Percentiles rank a stretch among this genome's conserved stretches.
These are phyloP conservation scores for Protomyces arabidopsidicola DNA, from an alignment of 1,139 yeast species.

Conservation along the genomic window DNA sequence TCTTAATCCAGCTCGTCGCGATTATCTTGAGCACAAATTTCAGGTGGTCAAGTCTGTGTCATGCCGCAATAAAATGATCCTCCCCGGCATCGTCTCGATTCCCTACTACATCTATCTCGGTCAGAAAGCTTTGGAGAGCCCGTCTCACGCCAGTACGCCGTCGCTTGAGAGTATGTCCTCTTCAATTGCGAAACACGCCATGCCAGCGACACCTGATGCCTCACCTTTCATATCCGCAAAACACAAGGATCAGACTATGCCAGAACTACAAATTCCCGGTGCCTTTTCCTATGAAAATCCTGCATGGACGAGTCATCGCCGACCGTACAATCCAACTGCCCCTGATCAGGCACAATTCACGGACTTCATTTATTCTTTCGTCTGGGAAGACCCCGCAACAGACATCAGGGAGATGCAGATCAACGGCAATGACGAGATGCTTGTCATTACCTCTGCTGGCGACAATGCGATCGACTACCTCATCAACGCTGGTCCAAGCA, in stretches of 20 bases:
- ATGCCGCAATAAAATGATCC: constrained; percentile 50
- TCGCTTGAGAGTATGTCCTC: background rate
- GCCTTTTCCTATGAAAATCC: background rate
- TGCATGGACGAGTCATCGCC: constrained; percentile 46
- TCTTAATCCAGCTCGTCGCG: constrained; percentile 74
- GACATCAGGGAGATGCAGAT: constrained; percentile 64
- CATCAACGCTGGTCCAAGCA: constrained; percentile 60
- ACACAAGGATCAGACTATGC: constrained; percentile 9
- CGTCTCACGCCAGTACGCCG: background rate
- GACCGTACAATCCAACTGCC: constrained; percentile 67
- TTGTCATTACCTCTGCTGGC: constrained; percentile 83
- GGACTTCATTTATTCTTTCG: constrained; percentile 78
- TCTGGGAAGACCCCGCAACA: constrained; percentile 88
- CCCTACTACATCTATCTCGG: constrained; percentile 84
- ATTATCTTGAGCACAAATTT: constrained; percentile 71
- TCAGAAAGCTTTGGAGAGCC: background rate
- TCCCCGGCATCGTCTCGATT: constrained; percentile 53
- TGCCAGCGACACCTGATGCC: constrained; percentile 23
- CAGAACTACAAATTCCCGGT: constrained; percentile 3
- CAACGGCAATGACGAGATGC: constrained; percentile 60
- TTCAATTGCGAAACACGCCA: background rate
- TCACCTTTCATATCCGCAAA: constrained; percentile 2
- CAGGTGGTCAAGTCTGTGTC: constrained; percentile 75
- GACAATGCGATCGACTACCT: constrained; percentile 76
- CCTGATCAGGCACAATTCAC: constrained; percentile 67